These are phyloP conservation scores for Calonectria henricotiae DNA, from an alignment of 2,329 filamentous ascomycete species.

Conservation along the genomic window DNA sequence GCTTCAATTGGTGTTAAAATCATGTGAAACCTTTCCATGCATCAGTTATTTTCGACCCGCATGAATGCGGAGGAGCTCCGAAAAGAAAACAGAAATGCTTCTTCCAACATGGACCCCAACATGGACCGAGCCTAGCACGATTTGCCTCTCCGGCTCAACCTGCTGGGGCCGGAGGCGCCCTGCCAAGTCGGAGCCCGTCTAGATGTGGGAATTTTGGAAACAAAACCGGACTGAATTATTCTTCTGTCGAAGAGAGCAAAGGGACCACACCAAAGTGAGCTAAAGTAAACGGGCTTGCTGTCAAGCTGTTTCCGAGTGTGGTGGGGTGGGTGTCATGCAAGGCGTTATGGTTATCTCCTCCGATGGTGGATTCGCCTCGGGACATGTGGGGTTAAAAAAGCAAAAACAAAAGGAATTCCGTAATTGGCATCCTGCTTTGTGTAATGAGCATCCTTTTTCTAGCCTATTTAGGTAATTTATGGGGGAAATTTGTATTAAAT, in stretches of 20 bases:
- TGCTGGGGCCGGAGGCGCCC: no score
- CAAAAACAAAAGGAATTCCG: not conserved
- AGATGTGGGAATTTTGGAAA: constrained; percentile 5
- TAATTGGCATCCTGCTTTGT: no score
- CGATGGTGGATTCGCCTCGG: not conserved
- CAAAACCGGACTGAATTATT: not conserved
- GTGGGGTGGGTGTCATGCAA: not conserved
- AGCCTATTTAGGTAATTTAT: no score
- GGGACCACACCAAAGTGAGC: not conserved
- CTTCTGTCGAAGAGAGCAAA: not conserved
- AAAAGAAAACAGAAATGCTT: constrained; percentile 25
- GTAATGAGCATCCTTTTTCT: no score
- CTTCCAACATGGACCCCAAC: not conserved
- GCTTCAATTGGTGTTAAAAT: no score
- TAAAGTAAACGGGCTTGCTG: constrained; percentile 22
- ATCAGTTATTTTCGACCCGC: no score
- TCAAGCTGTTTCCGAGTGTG: not conserved
- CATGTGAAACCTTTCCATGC: no score
- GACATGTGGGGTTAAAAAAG: constrained; percentile 9
- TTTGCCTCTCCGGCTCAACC: not conserved
- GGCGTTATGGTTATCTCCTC: constrained; percentile 22
- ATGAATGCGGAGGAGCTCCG: no score
- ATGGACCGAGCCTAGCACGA: constrained; percentile 1
- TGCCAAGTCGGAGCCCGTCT: not conserved
- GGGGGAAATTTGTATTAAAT: no score